Evolutionary conservation across 2,329 filamentous ascomycete species (phyloP).

Genomic region (Diaporthe sp.): DNA sequence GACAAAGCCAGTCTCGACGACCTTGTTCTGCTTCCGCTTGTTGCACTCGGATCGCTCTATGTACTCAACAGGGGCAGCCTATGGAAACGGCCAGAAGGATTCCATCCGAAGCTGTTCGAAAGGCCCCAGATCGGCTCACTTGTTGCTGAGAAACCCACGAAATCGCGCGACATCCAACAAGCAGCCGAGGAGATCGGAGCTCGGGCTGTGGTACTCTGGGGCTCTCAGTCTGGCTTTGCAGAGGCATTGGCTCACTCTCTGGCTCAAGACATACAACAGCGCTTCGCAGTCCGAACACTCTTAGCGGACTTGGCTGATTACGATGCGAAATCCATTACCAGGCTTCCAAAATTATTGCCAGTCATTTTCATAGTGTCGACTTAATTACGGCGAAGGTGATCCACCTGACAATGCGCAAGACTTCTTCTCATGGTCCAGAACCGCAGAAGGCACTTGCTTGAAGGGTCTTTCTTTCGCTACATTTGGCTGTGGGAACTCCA

Average conservation of each 20-base stretch:
- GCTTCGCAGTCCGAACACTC: neutral
- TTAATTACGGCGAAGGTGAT: neutral
- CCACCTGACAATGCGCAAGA: neutral
- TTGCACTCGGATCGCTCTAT: neutral
- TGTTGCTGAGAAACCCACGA: neutral
- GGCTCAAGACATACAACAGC: neutral
- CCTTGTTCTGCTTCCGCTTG: neutral
- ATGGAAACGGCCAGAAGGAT: neutral
- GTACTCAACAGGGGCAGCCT: neutral
- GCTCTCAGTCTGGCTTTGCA: neutral
- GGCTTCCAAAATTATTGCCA: neutral
- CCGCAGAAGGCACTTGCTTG: neutral
- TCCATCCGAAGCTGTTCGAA: neutral
- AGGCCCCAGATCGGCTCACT: neutral
- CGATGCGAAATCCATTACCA: neutral
- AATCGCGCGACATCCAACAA: neutral
- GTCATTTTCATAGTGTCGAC: neutral
- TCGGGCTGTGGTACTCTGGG: neutral
- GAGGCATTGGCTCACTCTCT: neutral
- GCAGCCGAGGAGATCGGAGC: neutral
- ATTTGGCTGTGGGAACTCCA: neutral
- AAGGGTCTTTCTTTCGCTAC: neutral
- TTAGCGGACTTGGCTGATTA: neutral
- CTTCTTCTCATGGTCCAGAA: neutral
- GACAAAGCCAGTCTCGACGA: neutral